Evolutionary conservation across 139 green algal species (phyloP).

Genomic region (Penium margaritaceum): DNA sequence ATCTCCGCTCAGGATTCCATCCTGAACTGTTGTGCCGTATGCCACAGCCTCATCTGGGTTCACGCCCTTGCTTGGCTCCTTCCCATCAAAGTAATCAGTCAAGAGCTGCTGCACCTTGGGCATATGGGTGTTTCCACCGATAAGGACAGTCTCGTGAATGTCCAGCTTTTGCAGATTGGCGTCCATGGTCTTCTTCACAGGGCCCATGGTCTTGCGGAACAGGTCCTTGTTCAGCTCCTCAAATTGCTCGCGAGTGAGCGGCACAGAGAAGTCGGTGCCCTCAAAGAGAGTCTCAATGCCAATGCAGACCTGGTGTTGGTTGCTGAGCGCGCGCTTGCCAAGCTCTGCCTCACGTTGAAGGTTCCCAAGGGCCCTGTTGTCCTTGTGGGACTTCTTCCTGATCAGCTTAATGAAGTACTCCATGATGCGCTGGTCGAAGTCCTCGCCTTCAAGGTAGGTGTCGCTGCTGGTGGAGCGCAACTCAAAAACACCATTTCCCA

Average conservation of each 20-base stretch:
- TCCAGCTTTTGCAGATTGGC: slow-evolving; percentile 74
- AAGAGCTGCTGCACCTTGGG: slow-evolving; percentile 74
- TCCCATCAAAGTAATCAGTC: slow-evolving; percentile 67
- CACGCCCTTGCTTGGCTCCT: slow-evolving; percentile 56
- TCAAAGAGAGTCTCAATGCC: slow-evolving; percentile 92
- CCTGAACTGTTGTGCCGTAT: slow-evolving; percentile 56
- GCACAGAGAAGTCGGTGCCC: slow-evolving; percentile 88
- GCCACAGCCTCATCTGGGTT: slow-evolving; percentile 61
- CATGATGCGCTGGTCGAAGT: too few species aligned
- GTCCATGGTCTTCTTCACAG: slow-evolving; percentile 86
- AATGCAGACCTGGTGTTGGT: slow-evolving; percentile 80
- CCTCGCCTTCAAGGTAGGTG: slow-evolving; percentile 74
- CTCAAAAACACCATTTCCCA: too few species aligned
- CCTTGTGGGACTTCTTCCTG: too few species aligned
- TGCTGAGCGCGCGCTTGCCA: slow-evolving; percentile 91
- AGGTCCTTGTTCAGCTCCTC: slow-evolving; percentile 97
- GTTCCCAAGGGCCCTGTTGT: slow-evolving; percentile 86
- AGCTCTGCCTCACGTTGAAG: slow-evolving; percentile 87
- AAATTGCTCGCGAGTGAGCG: slow-evolving; percentile 90
- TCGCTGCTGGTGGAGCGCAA: background rate
- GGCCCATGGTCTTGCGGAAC: slow-evolving; percentile 91
- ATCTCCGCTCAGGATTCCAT: slow-evolving; percentile 72
- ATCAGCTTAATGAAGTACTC: too few species aligned
- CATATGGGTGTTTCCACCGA: slow-evolving; percentile 86
- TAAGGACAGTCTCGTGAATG: slow-evolving; percentile 87